A percentile compares a stretch with the other conserved stretches of the same genome.
These are phyloP conservation scores for Huntiella omanensis DNA, from an alignment of 2,329 filamentous ascomycete genomes.

Conservation along the genomic window DNA sequence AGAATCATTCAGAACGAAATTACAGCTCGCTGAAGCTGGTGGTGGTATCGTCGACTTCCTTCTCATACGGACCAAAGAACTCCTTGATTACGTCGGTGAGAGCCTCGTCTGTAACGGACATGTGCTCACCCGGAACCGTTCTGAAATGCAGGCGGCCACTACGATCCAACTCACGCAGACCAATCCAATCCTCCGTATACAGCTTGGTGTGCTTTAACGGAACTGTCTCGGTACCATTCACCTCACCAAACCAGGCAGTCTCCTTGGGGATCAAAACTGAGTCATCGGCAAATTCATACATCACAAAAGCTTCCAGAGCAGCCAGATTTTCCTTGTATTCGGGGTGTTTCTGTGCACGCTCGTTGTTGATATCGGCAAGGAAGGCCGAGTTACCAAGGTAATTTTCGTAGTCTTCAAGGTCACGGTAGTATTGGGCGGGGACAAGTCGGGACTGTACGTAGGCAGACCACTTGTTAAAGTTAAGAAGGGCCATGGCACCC, in stretches of 20 bases:
- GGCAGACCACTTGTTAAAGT: conserved; percentile 59
- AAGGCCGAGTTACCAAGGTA: conserved; percentile 77
- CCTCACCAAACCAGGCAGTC: conserved; percentile 76
- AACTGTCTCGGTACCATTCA: conserved; percentile 51
- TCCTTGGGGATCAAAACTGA: conserved; percentile 76
- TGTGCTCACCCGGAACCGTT: conserved; percentile 59
- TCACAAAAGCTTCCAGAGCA: conserved; percentile 56
- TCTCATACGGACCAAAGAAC: conserved; percentile 37
- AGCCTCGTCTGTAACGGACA: conserved; percentile 52
- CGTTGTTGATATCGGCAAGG: conserved; percentile 91
- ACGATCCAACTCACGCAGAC: conserved; percentile 58
- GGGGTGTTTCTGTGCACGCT: conserved; percentile 54
- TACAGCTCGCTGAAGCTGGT: background rate
- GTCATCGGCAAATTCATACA: conserved; percentile 83
- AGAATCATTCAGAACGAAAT: background rate
- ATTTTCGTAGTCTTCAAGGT: conserved; percentile 43
- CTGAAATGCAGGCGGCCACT: conserved; percentile 63
- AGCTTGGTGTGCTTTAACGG: conserved; percentile 49
- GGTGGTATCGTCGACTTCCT: background rate
- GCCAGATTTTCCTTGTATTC: conserved; percentile 55
- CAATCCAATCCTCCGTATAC: conserved; percentile 88
- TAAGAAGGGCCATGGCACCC: conserved; percentile 58
- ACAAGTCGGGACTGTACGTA: conserved; percentile 67
- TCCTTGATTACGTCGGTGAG: conserved; percentile 46
- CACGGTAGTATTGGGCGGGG: conserved; percentile 87